phyloP scores from a whole-genome alignment of 345 rosid species.

The Isatis tinctoria region DNA sequence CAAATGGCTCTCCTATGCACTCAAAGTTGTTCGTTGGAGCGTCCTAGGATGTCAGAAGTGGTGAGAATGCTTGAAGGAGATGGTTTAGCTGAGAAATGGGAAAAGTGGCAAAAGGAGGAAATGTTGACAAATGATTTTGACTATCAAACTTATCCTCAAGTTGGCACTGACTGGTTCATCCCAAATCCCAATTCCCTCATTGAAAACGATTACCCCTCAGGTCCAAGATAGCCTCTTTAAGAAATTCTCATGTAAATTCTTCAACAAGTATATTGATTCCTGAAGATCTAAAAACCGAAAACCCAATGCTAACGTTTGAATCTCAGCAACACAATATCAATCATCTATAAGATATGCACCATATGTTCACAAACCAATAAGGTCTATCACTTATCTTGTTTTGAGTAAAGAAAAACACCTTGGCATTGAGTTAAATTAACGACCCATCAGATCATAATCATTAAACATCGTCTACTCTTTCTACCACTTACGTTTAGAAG shows the following conservation, averaged over 20 bases:
- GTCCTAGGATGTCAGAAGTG: slow-evolving; percentile 95
- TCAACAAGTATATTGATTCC: too few relatives aligned
- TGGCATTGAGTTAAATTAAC: too few relatives aligned
- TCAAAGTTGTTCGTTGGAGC: slow-evolving; percentile 72
- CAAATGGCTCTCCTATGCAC: slow-evolving; percentile 97
- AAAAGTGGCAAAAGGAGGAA: slow-evolving; percentile 83
- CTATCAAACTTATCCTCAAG: background rate
- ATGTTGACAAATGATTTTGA: background rate
- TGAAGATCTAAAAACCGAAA: too few relatives aligned
- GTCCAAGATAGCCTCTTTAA: slow-evolving; percentile 25
- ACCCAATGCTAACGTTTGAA: too few relatives aligned
- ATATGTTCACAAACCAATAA: too few relatives aligned
- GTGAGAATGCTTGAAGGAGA: slow-evolving; percentile 98
- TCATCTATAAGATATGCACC: too few relatives aligned
- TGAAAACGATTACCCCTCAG: slow-evolving; percentile 28
- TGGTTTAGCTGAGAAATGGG: slow-evolving; percentile 97
- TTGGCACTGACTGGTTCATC: slow-evolving; percentile 11
- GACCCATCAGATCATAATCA: too few relatives aligned
- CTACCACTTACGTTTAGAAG: too few relatives aligned
- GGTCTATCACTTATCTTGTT: too few relatives aligned
- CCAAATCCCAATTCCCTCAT: slow-evolving; percentile 21
- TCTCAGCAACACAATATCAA: too few relatives aligned
- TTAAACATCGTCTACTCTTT: too few relatives aligned
- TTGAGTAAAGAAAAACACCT: too few relatives aligned
- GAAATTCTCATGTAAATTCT: background rate